Evolutionary conservation across 2,329 filamentous ascomycete genomes (phyloP).

Genomic region (Paecilomyces variotii): DNA sequence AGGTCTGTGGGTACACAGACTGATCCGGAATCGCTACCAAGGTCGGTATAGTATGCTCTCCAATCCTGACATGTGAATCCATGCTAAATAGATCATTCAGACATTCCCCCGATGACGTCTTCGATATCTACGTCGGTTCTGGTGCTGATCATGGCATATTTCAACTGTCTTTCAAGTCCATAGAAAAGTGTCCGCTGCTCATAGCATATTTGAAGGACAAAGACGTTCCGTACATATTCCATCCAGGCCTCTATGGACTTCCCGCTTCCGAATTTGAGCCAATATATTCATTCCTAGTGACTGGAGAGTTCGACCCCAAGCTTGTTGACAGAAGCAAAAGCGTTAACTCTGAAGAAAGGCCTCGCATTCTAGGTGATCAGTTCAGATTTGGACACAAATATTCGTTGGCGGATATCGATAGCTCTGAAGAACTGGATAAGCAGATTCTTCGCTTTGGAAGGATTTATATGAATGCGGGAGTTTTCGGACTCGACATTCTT

Average conservation of each 20-base stretch:
- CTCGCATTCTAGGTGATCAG: background rate
- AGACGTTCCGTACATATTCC: background rate
- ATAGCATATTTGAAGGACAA: background rate
- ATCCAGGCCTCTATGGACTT: background rate
- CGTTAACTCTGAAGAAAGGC: background rate
- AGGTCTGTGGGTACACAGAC: background rate
- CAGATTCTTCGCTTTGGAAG: conserved; percentile 7
- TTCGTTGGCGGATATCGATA: background rate
- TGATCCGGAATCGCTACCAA: background rate
- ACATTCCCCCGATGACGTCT: background rate
- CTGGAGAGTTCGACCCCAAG: conserved; percentile 5
- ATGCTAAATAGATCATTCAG: background rate
- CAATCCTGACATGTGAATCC: background rate
- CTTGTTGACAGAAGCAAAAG: conserved; percentile 3
- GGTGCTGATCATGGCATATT: background rate
- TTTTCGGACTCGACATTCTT: conserved; percentile 5
- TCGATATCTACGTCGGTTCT: conserved; percentile 1
- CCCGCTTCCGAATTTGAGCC: conserved; percentile 1
- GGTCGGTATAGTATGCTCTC: background rate
- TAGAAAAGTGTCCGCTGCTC: background rate
- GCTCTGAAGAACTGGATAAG: conserved; percentile 1
- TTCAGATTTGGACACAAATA: background rate
- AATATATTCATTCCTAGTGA: conserved; percentile 2
- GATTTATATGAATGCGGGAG: conserved; percentile 7
- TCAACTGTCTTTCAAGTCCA: background rate